These are phyloP conservation scores for Blastomyces silverae DNA, from an alignment of 2,329 filamentous ascomycete genomes.

Conservation along the genomic window DNA sequence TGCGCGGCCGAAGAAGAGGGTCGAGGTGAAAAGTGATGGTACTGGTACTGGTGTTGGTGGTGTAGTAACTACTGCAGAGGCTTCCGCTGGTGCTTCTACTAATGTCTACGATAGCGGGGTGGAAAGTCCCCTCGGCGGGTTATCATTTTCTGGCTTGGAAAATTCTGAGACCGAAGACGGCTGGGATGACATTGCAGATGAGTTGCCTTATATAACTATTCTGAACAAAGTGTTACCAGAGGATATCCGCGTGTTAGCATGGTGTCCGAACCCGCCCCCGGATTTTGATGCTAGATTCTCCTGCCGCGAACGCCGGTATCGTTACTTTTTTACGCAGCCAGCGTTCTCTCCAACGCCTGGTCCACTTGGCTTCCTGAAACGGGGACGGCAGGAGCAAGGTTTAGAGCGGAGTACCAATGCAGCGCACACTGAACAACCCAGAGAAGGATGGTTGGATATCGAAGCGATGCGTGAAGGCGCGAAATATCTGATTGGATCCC, in stretches of 20 bases:
- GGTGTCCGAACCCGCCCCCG: slow-evolving; percentile 75
- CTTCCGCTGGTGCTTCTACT: slow-evolving; percentile 17
- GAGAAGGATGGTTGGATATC: slow-evolving; percentile 78
- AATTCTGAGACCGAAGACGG: slow-evolving; percentile 32
- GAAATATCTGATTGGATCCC: slow-evolving; percentile 67
- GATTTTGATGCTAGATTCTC: slow-evolving; percentile 88
- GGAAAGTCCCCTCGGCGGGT: slow-evolving; percentile 21
- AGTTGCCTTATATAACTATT: slow-evolving; percentile 74
- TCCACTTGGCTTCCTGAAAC: slow-evolving; percentile 44
- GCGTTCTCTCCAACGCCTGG: slow-evolving; percentile 65
- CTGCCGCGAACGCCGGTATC: slow-evolving; percentile 83
- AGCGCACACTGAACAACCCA: slow-evolving; percentile 27
- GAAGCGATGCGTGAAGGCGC: slow-evolving; percentile 79
- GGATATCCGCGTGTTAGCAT: slow-evolving; percentile 85
- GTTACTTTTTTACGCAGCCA: slow-evolving; percentile 97
- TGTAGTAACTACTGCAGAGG: slow-evolving; percentile 23
- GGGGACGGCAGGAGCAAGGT: slow-evolving; percentile 23
- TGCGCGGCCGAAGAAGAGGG: slow-evolving; percentile 54
- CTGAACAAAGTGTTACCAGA: slow-evolving; percentile 82
- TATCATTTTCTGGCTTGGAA: slow-evolving; percentile 18
- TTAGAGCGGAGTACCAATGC: slow-evolving; percentile 17
- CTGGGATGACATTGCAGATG: slow-evolving; percentile 66
- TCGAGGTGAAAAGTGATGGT: background rate
- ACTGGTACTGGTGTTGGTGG: background rate
- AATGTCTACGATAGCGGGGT: slow-evolving; percentile 20